Percentiles rank a stretch among this genome's conserved stretches.
phyloP scores from a whole-genome alignment of 345 rosid genomes.

The Salix suchowensis region DNA sequence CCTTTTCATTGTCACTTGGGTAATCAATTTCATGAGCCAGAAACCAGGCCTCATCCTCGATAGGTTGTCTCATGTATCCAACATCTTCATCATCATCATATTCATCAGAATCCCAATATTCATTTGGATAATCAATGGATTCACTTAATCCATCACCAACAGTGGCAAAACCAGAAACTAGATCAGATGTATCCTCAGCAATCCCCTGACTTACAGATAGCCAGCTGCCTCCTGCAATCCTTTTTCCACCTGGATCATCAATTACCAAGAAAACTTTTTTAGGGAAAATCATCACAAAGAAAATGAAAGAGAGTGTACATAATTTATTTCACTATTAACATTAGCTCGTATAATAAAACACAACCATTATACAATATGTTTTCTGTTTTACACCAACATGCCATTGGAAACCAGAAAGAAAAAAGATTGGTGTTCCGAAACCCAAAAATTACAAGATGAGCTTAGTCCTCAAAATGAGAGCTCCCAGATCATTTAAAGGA shows the following conservation, averaged over 20 bases:
- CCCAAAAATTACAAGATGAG: not conserved
- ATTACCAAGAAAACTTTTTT: conserved; percentile 4
- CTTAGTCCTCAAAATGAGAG: not conserved
- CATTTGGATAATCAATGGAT: conserved; percentile 82
- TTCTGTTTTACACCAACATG: not conserved
- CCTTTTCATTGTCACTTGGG: conserved; percentile 97
- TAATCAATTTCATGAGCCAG: conserved; percentile 97
- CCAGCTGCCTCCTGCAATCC: conserved; percentile 88
- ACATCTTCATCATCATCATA: conserved; percentile 97
- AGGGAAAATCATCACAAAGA: not conserved
- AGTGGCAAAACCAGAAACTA: conserved; percentile 97
- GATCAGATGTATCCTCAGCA: conserved; percentile 91
- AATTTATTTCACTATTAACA: not conserved
- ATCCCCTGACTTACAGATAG: conserved; percentile 97
- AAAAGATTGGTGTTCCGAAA: not conserved
- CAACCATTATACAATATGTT: not conserved
- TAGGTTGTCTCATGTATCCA: conserved; percentile 96
- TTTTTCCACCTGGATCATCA: conserved; percentile 64
- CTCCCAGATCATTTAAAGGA: not conserved
- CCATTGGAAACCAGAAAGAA: not conserved
- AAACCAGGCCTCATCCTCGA: conserved; percentile 99
- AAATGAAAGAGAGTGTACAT: not conserved
- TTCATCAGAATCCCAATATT: conserved; percentile 99
- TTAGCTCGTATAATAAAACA: not conserved
- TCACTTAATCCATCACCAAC: conserved; percentile 94